phyloP scores from a whole-genome alignment of 495 filamentous ascomycete genomes.

The Hypoxylon cercidicola region DNA sequence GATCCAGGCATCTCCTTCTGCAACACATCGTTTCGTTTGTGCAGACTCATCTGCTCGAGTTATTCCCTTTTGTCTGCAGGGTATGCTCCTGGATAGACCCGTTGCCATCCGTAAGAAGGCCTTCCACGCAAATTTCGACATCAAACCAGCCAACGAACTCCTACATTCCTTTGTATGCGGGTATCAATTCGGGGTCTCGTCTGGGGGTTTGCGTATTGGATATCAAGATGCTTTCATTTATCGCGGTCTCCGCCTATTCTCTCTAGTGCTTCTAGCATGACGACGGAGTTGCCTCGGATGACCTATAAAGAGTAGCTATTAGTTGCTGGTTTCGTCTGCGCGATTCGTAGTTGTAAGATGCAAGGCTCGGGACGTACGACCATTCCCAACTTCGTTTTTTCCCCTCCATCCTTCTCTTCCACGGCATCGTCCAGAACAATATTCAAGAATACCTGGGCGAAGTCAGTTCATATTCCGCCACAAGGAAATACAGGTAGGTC shows the following conservation, averaged over 20 bases:
- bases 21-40: no score
- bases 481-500: neutral
- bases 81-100: neutral
- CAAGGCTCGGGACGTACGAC: conserved; percentile 67
- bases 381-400: conserved; percentile 93
- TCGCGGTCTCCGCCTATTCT: conserved; percentile 63
- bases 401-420: conserved; percentile 90
- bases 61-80: neutral
- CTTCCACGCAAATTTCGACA: neutral
- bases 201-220: neutral
- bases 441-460: conserved; percentile 90
- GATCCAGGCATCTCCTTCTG: no score
- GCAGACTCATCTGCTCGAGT: no score
- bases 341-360: conserved; percentile 16
- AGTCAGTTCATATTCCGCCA: conserved; percentile 2
- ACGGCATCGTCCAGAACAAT: conserved; percentile 98
- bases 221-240: conserved; percentile 36
- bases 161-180: conserved; percentile 19
- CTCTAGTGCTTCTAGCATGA: conserved; percentile 88
- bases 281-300: conserved; percentile 94
- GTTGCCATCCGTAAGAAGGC: conserved; percentile 30
- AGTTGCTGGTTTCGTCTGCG: conserved; percentile 1
- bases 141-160: conserved; percentile 11
- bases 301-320: conserved; percentile 52
- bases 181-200: conserved; percentile 25